phyloP scores from a whole-genome alignment of 2,329 filamentous ascomycete species.

The Juglanconis oblonga region DNA sequence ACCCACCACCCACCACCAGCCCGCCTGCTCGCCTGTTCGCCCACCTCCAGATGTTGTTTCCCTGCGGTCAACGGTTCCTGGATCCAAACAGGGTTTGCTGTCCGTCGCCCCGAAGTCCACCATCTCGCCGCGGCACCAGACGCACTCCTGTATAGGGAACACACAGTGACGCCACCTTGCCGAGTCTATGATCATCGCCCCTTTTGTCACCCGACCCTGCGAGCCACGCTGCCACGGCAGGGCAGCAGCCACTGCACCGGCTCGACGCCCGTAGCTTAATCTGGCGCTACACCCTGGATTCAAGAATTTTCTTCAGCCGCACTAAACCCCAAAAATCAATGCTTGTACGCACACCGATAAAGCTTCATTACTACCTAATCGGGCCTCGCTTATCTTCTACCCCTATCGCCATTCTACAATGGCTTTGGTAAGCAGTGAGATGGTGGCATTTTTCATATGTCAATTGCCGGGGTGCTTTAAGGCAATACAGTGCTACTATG shows the following conservation, averaged over 20 bases:
- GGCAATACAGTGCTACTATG: too few relatives aligned
- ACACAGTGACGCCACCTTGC: slow-evolving; percentile 8
- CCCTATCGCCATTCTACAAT: too few relatives aligned
- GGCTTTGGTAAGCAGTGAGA: neutral
- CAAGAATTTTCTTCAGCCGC: slow-evolving; percentile 15
- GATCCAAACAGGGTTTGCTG: slow-evolving; percentile 8
- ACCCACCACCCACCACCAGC: too few relatives aligned
- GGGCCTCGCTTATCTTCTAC: too few relatives aligned
- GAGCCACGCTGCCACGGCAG: neutral
- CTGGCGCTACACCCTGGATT: neutral
- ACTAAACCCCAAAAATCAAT: slow-evolving; percentile 13
- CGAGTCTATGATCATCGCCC: slow-evolving; percentile 2
- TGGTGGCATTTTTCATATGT: neutral
- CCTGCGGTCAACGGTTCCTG: slow-evolving; percentile 5
- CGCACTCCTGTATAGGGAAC: neutral
- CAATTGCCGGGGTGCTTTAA: neutral
- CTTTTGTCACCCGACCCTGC: neutral
- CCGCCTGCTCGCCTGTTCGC: too few relatives aligned
- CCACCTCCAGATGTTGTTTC: too few relatives aligned
- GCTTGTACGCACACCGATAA: neutral
- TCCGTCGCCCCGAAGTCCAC: slow-evolving; percentile 1
- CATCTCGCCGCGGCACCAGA: neutral
- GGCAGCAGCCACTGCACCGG: neutral
- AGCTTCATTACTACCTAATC: neutral
- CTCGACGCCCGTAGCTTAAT: neutral